phyloP scores from a whole-genome alignment of 768 basidiomycete genomes.

The Suillus subluteus region DNA sequence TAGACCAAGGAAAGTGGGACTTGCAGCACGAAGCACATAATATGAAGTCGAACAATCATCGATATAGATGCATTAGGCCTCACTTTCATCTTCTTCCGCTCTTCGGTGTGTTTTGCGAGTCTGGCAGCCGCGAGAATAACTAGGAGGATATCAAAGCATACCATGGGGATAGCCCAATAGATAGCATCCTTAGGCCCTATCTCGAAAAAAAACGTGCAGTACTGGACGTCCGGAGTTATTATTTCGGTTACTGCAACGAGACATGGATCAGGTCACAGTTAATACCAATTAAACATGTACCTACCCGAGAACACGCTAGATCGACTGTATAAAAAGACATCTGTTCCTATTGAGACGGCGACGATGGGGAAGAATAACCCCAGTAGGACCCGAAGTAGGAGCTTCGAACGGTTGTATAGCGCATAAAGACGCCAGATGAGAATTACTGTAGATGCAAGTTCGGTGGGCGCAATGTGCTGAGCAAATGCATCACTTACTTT shows the following conservation, averaged over 20 bases:
- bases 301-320: neutral
- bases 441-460: neutral
- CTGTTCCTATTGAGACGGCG: neutral
- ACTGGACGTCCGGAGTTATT: neutral
- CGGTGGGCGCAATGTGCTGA: neutral
- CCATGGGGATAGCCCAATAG: neutral
- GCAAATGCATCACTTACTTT: neutral
- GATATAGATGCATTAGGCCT: neutral
- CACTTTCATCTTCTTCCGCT: neutral
- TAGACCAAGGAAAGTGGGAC: neutral
- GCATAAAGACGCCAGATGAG: constrained; percentile 6
- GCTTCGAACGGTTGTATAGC: neutral
- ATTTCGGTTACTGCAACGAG: neutral
- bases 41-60: neutral
- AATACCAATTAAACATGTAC: neutral
- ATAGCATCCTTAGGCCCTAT: too few relatives aligned
- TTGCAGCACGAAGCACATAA: neutral
- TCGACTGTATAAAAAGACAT: constrained; percentile 1
- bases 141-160: neutral
- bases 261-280: neutral
- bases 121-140: neutral
- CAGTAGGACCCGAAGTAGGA: neutral
- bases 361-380: neutral
- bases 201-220: neutral
- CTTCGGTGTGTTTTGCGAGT: neutral